A percentile compares a stretch with the other conserved stretches of the same genome.
These are phyloP conservation scores for Ampelomyces quisqualis DNA, from an alignment of 2,329 filamentous ascomycete species.

Conservation along the genomic window DNA sequence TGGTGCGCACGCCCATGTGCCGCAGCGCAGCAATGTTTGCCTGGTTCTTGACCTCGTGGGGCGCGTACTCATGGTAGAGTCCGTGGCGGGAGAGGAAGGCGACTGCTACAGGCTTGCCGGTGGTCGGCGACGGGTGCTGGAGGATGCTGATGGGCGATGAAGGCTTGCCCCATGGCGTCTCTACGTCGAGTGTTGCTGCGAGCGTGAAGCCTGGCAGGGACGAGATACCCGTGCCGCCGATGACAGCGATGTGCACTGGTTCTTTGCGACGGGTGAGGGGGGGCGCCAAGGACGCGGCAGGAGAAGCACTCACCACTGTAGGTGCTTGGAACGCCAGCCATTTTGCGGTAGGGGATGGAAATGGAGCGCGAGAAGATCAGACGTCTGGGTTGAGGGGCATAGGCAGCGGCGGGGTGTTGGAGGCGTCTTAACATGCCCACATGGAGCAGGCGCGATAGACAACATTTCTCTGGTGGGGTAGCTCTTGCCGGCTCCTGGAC, in stretches of 20 bases:
- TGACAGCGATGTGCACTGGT: constrained; percentile 54
- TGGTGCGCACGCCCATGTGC: constrained; percentile 80
- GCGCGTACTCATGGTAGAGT: constrained; percentile 80
- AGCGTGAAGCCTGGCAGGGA: constrained; percentile 84
- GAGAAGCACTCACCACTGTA: constrained; percentile 30
- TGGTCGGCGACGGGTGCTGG: constrained; percentile 75
- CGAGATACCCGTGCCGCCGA: constrained; percentile 80
- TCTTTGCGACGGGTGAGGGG: constrained; percentile 35
- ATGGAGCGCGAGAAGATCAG: constrained; percentile 12
- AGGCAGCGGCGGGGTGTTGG: constrained; percentile 1
- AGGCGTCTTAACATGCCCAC: constrained; percentile 22
- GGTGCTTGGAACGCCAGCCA: constrained; percentile 38
- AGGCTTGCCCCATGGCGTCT: constrained; percentile 86
- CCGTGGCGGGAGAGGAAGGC: constrained; percentile 96
- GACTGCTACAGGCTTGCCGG: constrained; percentile 61
- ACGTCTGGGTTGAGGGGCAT: not conserved
- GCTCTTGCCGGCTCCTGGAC: constrained; percentile 17
- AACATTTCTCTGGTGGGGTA: constrained; percentile 26
- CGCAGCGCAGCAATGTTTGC: constrained; percentile 99
- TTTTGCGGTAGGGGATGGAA: constrained; percentile 33
- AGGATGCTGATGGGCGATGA: constrained; percentile 80
- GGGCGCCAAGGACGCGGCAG: not conserved
- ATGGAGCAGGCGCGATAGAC: constrained; percentile 13
- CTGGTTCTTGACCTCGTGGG: constrained; percentile 90
- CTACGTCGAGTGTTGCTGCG: constrained; percentile 72